Conservation (phyloP, 1,139 yeast species). For the Candida glucosophila region DNA sequence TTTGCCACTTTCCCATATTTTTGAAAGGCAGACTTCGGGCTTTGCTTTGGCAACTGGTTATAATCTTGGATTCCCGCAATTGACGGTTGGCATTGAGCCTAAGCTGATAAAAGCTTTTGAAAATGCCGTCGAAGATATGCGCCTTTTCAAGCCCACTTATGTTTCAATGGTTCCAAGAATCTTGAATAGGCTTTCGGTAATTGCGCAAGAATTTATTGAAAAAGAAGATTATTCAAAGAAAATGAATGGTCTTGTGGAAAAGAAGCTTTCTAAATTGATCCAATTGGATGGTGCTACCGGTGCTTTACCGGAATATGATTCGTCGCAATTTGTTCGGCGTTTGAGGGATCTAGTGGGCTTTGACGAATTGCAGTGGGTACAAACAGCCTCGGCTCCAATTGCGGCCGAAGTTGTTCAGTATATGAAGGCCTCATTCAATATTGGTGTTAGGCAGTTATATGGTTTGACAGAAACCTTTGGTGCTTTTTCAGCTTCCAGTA, state of each 20-base stretch:
- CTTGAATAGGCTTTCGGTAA: slow-evolving; percentile 51
- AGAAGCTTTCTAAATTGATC: slow-evolving; percentile 13
- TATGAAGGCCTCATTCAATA: slow-evolving; percentile 51
- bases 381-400: slow-evolving; percentile 73
- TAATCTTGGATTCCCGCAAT: slow-evolving; percentile 36
- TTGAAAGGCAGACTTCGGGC: slow-evolving; percentile 26
- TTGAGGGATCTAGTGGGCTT: slow-evolving; percentile 49
- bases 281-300: slow-evolving; percentile 11
- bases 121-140: slow-evolving; percentile 49
- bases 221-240: slow-evolving; percentile 11
- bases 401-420: slow-evolving; percentile 51
- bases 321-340: slow-evolving; percentile 40
- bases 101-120: slow-evolving; percentile 5
- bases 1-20: slow-evolving; percentile 32
- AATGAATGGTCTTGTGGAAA: slow-evolving; percentile 10
- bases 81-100: slow-evolving; percentile 29
- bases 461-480: slow-evolving; percentile 74
- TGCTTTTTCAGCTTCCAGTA: slow-evolving; percentile 42
- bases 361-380: slow-evolving; percentile 32
- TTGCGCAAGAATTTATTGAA: slow-evolving; percentile 28
- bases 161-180: slow-evolving; percentile 61
- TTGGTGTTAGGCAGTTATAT: slow-evolving; percentile 63
- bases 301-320: slow-evolving; percentile 38
- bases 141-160: slow-evolving; percentile 42
- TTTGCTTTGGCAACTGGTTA: slow-evolving; percentile 26